phyloP scores from a whole-genome alignment of 345 rosid genomes.

The Lepidium didymum region DNA sequence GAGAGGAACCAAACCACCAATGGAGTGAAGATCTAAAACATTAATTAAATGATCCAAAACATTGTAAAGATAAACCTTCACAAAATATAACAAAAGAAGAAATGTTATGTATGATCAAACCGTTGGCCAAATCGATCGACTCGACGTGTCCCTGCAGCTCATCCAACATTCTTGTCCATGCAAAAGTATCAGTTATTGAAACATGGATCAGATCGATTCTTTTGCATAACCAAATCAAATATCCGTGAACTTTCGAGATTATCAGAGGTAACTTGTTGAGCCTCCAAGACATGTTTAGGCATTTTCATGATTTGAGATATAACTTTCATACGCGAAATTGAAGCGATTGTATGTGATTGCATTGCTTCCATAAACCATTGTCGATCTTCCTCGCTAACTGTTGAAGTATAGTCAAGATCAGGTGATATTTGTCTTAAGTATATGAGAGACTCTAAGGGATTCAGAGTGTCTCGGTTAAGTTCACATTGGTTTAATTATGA shows the following conservation, averaged over 20 bases:
- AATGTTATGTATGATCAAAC: conserved; percentile 12
- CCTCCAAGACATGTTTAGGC: conserved; percentile 56
- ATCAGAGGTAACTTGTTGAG: conserved; percentile 62
- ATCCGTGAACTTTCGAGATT: conserved; percentile 60
- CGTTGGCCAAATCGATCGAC: conserved; percentile 26
- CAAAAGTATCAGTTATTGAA: background rate
- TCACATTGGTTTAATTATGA: too few relatives aligned
- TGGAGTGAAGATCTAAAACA: conserved; percentile 72
- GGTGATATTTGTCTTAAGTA: too few relatives aligned
- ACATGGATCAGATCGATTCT: background rate
- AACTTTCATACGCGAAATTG: conserved; percentile 75
- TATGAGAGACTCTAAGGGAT: too few relatives aligned
- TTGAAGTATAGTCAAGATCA: too few relatives aligned
- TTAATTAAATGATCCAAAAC: background rate
- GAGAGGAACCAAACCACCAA: conserved; percentile 90
- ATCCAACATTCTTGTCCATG: conserved; percentile 28
- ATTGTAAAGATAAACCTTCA: background rate
- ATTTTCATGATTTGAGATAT: conserved; percentile 75
- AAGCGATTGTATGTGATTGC: conserved; percentile 74
- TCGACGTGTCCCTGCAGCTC: conserved; percentile 30
- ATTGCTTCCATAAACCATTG: conserved; percentile 95
- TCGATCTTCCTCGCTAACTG: conserved; percentile 69
- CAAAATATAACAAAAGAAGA: background rate
- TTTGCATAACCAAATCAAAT: background rate
- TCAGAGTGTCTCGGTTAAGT: too few relatives aligned